phyloP scores from a whole-genome alignment of 1,284 basidiomycete species.

The Sutorius eximius region DNA sequence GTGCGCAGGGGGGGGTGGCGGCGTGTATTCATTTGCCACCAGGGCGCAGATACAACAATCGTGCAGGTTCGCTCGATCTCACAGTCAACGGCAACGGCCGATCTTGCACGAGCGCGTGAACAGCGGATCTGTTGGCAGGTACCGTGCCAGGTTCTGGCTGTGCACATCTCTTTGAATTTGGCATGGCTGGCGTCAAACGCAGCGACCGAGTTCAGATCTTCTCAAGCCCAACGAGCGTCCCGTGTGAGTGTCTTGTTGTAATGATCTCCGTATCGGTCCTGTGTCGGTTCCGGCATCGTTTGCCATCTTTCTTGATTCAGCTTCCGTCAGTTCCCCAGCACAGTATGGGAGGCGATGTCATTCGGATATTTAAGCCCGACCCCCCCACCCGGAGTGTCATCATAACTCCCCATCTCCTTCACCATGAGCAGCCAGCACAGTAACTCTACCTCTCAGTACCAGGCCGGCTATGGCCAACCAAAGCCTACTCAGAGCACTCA shows the following conservation, averaged over 20 bases:
- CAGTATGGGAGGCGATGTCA: conserved; percentile 31
- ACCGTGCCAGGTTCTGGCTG: conserved; percentile 16
- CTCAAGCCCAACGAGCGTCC: conserved; percentile 11
- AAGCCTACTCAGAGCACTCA: conserved; percentile 27
- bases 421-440: conserved; percentile 46
- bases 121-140: conserved; percentile 28
- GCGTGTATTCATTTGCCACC: neutral
- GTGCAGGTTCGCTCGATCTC: neutral
- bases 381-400: conserved; percentile 1
- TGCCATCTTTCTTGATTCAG: conserved; percentile 27
- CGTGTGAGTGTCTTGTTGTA: conserved; percentile 17
- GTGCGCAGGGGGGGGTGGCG: conserved; percentile 5
- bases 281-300: conserved; percentile 33
- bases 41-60: neutral
- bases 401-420: conserved; percentile 14
- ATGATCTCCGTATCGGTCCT: conserved; percentile 25
- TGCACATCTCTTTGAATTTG: conserved; percentile 5
- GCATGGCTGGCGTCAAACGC: conserved; percentile 10
- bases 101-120: conserved; percentile 7
- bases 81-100: conserved; percentile 17
- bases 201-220: conserved; percentile 9
- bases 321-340: conserved; percentile 17
- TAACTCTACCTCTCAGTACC: conserved; percentile 34
- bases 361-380: conserved; percentile 27
- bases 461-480: conserved; percentile 19